Percentiles rank a stretch among this genome's conserved stretches.
These are phyloP conservation scores for Gnomoniopsis sp. DNA, from an alignment of 2,329 filamentous ascomycete genomes.

Conservation along the genomic window DNA sequence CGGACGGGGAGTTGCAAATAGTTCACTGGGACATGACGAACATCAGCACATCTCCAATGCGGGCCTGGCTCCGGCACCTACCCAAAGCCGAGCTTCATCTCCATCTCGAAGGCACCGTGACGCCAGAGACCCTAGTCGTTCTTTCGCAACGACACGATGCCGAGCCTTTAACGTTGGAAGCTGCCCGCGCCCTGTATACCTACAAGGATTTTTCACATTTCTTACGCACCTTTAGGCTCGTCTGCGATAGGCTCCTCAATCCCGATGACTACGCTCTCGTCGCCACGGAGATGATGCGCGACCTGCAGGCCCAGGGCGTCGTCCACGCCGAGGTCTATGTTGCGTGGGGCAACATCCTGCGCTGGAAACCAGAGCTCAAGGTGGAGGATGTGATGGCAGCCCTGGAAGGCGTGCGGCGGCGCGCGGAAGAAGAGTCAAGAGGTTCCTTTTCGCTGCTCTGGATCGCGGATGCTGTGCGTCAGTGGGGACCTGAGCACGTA, in stretches of 20 bases:
- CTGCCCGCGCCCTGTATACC: conserved; percentile 18
- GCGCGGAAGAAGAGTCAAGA: neutral
- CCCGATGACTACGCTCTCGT: conserved; percentile 17
- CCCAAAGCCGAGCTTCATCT: conserved; percentile 19
- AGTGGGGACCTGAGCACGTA: conserved; percentile 13
- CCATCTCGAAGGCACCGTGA: conserved; percentile 19
- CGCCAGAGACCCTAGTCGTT: conserved; percentile 17
- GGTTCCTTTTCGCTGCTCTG: conserved; percentile 11
- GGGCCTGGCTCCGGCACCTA: conserved; percentile 11
- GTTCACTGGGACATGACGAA: neutral
- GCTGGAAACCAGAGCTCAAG: conserved; percentile 14
- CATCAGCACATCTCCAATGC: neutral
- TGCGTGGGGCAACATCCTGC: conserved; percentile 19
- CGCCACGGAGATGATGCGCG: conserved; percentile 14
- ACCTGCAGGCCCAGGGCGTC: conserved; percentile 14
- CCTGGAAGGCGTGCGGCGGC: conserved; percentile 9
- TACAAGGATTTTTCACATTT: conserved; percentile 18
- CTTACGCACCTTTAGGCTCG: conserved; percentile 15
- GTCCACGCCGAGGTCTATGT: conserved; percentile 19
- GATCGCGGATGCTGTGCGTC: conserved; percentile 16
- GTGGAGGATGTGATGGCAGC: conserved; percentile 18
- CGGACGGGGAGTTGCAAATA: neutral
- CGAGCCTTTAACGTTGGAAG: conserved; percentile 13
- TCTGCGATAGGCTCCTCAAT: conserved; percentile 16
- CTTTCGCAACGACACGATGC: conserved; percentile 18